These are phyloP conservation scores for Lentinula aciculospora DNA, from an alignment of 768 basidiomycete genomes.

Conservation along the genomic window DNA sequence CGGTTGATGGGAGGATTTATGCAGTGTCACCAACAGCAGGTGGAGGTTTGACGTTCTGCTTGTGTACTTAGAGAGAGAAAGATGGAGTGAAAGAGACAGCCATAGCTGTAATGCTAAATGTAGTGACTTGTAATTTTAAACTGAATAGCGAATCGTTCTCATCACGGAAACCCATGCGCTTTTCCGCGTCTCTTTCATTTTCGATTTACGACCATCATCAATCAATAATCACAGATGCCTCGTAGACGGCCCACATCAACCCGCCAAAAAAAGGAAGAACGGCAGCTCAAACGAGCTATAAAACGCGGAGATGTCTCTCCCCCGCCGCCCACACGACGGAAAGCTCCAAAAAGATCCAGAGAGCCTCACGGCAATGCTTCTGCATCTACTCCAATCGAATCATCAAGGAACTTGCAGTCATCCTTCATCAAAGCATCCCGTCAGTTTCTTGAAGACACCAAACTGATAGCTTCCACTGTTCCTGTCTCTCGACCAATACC, in stretches of 20 bases:
- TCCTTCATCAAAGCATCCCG: constrained; percentile 60
- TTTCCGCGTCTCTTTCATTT: background rate
- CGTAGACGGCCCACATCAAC: constrained; percentile 53
- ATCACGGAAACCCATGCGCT: background rate
- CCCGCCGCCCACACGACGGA: constrained; percentile 22
- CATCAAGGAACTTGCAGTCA: constrained; percentile 57
- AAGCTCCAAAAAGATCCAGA: constrained; percentile 14
- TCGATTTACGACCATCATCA: background rate
- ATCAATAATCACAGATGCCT: constrained; percentile 13
- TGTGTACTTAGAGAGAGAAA: background rate
- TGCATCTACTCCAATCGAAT: constrained; percentile 3
- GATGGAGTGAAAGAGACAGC: background rate
- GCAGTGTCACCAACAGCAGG: background rate
- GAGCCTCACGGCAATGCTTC: background rate
- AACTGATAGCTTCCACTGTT: constrained; percentile 45
- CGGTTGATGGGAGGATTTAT: background rate
- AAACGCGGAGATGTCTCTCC: constrained; percentile 70
- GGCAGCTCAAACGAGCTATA: constrained; percentile 74
- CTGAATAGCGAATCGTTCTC: background rate
- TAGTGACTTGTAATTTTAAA: background rate
- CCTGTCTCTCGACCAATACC: constrained; percentile 55
- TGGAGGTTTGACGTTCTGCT: background rate
- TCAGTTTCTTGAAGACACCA: constrained; percentile 56
- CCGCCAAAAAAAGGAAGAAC: constrained; percentile 66
- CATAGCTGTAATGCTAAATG: background rate